Conservation (phyloP, 2,329 filamentous ascomycete genomes). For the Pseudogymnoascus sp. region DNA sequence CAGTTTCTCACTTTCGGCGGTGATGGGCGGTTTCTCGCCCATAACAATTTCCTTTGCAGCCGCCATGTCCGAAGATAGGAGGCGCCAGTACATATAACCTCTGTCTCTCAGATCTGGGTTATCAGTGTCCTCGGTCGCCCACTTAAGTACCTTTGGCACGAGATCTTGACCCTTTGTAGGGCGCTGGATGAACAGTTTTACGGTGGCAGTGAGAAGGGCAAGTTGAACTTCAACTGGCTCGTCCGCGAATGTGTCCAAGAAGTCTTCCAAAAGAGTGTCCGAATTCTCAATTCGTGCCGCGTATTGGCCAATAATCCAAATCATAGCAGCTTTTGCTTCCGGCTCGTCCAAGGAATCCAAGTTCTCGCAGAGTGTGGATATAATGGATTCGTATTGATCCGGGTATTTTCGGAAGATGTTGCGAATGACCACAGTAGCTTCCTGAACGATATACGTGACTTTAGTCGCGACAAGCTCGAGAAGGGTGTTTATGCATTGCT, state of each 20-base stretch:
- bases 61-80: constrained; percentile 84
- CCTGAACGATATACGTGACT: constrained; percentile 96
- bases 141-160: constrained; percentile 91
- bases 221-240: constrained; percentile 95
- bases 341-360: constrained; percentile 94
- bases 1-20: constrained; percentile 88
- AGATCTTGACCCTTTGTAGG: constrained; percentile 90
- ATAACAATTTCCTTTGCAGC: constrained; percentile 85
- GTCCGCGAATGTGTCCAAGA: constrained; percentile 85
- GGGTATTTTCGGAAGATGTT: constrained; percentile 99
- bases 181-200: constrained; percentile 95
- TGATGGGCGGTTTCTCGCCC: constrained; percentile 95
- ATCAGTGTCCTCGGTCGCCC: constrained; percentile 98
- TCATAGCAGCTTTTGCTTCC: constrained; percentile 96
- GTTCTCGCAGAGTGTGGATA: constrained; percentile 89
- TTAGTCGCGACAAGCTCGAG: constrained; percentile 95
- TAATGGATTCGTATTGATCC: constrained; percentile 97
- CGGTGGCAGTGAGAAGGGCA: constrained; percentile 86
- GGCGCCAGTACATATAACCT: constrained; percentile 99
- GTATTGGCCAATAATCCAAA: constrained; percentile 99
- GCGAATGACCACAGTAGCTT: constrained; percentile 95
- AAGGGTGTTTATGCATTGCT: constrained; percentile 83
- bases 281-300: constrained; percentile 96
- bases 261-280: constrained; percentile 88
- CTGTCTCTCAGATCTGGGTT: constrained; percentile 93